Base-by-base conservation (phyloP, 176 grass and related monocot genomes). In the Oryza glumipatula region DNA sequence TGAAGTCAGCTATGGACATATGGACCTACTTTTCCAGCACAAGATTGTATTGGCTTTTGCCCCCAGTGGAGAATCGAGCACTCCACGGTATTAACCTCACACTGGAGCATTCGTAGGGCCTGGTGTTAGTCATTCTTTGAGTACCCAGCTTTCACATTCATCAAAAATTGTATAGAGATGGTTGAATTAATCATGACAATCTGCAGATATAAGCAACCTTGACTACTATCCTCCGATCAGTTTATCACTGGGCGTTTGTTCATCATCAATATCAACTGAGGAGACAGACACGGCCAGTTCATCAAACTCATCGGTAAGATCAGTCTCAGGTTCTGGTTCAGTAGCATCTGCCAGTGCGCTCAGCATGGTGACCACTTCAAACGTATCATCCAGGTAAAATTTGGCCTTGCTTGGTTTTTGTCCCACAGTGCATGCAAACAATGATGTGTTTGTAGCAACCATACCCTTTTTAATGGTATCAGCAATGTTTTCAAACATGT, bases 331-430 rank as follows among this genome's bases (percentile, higher is more conserved):
- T 56, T 87, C 85, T 54, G 48, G 16, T 44, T 93, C 91, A 70
- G 91, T 92, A 69, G 89, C 88, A 82, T 95, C 85, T 13, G 91
- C 91, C 22, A 98, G 82, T 44, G 83, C 70, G 10, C 88, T 85
- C 46, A 98, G 87, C 95, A 98, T 98, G 73, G 52, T 98, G 76
- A 93, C 60, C 22, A 98, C 95, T 73, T 98, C 95, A 46, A 75
- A 90, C 38, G 95, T 98, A 86, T 98, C 95, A 21, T 98, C 95
- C 80, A 98, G 84, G 86, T 98, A 98, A 80, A 95, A 98, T 86
- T 92, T 98, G n/a, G 93, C 95, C 79, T 95, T 98, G 89, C 95
- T 98, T 28, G 95, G 95, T 80, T 98, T 98, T 85, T 98, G 95
- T 73, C 95, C 95, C 11, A 98, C 95, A 0, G 95, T 98, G 87